Percentiles rank a stretch among this genome's conserved stretches.
Conservation (phyloP, 495 filamentous ascomycete species). For the Umbilicaria muhlenbergii region DNA sequence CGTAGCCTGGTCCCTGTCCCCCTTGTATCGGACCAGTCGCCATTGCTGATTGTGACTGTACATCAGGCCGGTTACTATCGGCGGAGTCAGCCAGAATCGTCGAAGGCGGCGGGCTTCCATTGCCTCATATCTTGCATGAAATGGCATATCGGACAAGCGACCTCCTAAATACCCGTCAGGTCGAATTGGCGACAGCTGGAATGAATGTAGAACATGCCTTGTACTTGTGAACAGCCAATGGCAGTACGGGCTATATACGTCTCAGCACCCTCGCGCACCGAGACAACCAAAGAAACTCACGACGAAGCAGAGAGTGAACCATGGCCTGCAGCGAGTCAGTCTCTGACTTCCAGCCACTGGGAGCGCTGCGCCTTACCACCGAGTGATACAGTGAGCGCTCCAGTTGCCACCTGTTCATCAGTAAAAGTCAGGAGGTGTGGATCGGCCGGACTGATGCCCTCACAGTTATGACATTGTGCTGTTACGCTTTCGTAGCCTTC, state of each 20-base stretch:
- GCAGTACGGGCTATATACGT: slow-evolving; percentile 26
- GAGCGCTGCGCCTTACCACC: slow-evolving; percentile 22
- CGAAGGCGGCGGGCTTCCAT: background rate
- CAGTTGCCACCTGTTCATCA: slow-evolving; percentile 28
- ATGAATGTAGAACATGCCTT: slow-evolving; percentile 18
- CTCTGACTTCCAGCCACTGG: background rate
- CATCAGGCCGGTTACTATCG: slow-evolving; percentile 12
- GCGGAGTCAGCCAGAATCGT: background rate
- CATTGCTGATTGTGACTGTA: slow-evolving; percentile 9
- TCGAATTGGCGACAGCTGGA: background rate
- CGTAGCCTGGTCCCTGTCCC: too few relatives aligned
- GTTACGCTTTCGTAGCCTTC: slow-evolving; percentile 38
- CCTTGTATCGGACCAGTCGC: too few relatives aligned
- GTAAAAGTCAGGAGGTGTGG: background rate
- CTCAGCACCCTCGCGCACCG: background rate
- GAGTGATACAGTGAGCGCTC: slow-evolving; percentile 33
- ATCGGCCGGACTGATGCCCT: background rate
- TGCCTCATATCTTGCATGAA: slow-evolving; percentile 37
- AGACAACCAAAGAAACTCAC: slow-evolving; percentile 20
- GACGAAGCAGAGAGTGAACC: slow-evolving; percentile 39
- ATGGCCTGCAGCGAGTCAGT: slow-evolving; percentile 25
- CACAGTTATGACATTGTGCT: slow-evolving; percentile 36
- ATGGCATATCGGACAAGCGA: slow-evolving; percentile 35
- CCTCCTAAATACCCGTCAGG: slow-evolving; percentile 26
- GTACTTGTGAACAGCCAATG: slow-evolving; percentile 33